Conservation (phyloP, 352 stramenopile species). For the Phytophthora ohioensis region DNA sequence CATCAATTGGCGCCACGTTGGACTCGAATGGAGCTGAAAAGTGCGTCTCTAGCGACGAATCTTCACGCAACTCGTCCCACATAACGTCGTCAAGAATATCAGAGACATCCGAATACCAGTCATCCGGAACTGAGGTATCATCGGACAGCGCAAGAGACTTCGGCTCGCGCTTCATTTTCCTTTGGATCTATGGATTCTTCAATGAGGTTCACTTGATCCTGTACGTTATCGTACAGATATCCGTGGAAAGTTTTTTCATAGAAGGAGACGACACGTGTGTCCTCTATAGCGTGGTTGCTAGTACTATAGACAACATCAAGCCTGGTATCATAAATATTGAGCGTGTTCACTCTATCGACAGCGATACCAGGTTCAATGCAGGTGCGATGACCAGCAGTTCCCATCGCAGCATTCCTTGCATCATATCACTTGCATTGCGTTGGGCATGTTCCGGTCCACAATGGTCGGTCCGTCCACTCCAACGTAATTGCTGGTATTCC, state of each 20-base stretch:
- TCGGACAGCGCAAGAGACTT: background rate
- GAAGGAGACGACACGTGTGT: no score
- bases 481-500: constrained; percentile 48
- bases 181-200: no score
- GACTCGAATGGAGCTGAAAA: background rate
- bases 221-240: no score
- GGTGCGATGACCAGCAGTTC: constrained; percentile 48
- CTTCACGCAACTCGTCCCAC: constrained; percentile 22
- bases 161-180: constrained; percentile 19
- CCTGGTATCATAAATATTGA: no score
- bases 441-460: constrained; percentile 44
- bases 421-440: constrained; percentile 48
- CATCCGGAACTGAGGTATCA: background rate
- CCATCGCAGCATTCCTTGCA: constrained; percentile 49
- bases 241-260: no score
- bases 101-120: constrained; percentile 4
- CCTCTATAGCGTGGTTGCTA: no score
- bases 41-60: background rate
- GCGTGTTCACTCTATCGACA: constrained; percentile 29
- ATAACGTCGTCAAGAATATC: constrained; percentile 22
- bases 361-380: constrained; percentile 30
- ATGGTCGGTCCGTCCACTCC: constrained; percentile 52
- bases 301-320: no score
- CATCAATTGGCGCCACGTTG: constrained; percentile 10
- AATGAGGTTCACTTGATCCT: no score